These are phyloP conservation scores for Fraxinus angustifolia DNA, from an alignment of 305 asterid genomes.

Conservation along the genomic window DNA sequence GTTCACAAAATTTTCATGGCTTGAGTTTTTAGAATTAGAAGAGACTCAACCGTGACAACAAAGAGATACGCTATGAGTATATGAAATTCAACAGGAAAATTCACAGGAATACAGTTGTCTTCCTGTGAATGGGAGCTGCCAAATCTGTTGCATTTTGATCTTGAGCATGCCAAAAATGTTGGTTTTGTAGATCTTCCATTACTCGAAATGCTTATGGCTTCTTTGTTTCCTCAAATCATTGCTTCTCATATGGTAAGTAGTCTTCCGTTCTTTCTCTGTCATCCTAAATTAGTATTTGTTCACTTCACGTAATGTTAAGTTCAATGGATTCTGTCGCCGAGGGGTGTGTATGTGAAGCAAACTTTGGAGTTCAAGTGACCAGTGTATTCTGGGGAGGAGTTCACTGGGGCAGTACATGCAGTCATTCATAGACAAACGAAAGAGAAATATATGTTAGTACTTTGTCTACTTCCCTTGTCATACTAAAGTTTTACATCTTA, in stretches of 20 bases:
- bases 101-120: too few relatives aligned
- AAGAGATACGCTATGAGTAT: too few relatives aligned
- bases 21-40: not conserved
- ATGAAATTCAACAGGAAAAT: too few relatives aligned
- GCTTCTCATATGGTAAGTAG: constrained; percentile 40
- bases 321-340: constrained; percentile 17
- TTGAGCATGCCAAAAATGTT: constrained; percentile 43
- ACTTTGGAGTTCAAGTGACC: constrained; percentile 54
- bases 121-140: too few relatives aligned
- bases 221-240: constrained; percentile 60
- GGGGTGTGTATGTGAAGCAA: constrained; percentile 57
- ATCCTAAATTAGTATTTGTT: not conserved
- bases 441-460: constrained; percentile 32
- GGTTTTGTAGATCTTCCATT: constrained; percentile 45
- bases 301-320: not conserved
- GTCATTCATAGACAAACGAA: constrained; percentile 34
- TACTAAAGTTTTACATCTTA: not conserved
- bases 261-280: not conserved
- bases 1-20: not conserved
- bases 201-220: constrained; percentile 66
- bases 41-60: not conserved
- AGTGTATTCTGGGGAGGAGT: constrained; percentile 51
- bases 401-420: constrained; percentile 49
- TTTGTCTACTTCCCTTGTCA: not conserved
- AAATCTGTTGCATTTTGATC: constrained; percentile 56